phyloP scores from a whole-genome alignment of 257 asterid genomes.

The Leptodermis oblonga region DNA sequence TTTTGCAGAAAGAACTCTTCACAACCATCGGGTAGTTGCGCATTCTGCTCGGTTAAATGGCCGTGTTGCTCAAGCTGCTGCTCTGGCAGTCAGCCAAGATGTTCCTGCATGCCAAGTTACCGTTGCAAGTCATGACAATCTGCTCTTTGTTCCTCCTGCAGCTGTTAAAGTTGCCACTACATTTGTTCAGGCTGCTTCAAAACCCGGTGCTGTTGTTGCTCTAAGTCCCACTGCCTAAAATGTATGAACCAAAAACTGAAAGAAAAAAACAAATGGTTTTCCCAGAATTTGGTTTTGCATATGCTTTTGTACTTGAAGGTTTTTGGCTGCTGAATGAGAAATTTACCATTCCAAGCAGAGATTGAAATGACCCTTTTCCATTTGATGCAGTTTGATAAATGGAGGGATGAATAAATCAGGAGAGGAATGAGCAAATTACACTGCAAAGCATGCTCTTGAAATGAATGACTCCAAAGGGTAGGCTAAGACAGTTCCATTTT shows the following conservation, averaged over 20 bases:
- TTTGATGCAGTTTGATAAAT: slow-evolving; percentile 25
- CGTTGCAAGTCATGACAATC: slow-evolving; percentile 3
- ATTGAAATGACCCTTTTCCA: slow-evolving; percentile 8
- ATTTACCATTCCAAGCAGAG: slow-evolving; percentile 11
- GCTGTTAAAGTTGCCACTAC: slow-evolving; percentile 8
- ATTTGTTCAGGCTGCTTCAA: slow-evolving; percentile 14
- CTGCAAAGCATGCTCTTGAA: too few species aligned
- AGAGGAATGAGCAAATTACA: neutral
- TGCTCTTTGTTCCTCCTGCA: neutral
- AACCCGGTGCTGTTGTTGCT: slow-evolving; percentile 20
- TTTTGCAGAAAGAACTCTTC: slow-evolving; percentile 46
- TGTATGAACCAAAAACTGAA: slow-evolving; percentile 14
- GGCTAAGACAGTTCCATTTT: slow-evolving; percentile 24
- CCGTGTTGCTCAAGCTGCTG: neutral
- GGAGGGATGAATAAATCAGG: slow-evolving; percentile 9
- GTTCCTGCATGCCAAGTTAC: slow-evolving; percentile 30
- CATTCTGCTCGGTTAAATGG: neutral
- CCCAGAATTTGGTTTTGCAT: neutral
- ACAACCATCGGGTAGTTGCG: slow-evolving; percentile 22
- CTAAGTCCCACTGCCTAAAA: slow-evolving; percentile 23
- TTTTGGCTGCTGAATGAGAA: neutral
- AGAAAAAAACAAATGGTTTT: too few species aligned
- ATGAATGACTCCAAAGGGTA: slow-evolving; percentile 15
- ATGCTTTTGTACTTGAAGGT: neutral
- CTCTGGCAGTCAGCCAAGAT: neutral